Conservation (phyloP, 768 basidiomycete genomes). For the Trametes maxima region DNA sequence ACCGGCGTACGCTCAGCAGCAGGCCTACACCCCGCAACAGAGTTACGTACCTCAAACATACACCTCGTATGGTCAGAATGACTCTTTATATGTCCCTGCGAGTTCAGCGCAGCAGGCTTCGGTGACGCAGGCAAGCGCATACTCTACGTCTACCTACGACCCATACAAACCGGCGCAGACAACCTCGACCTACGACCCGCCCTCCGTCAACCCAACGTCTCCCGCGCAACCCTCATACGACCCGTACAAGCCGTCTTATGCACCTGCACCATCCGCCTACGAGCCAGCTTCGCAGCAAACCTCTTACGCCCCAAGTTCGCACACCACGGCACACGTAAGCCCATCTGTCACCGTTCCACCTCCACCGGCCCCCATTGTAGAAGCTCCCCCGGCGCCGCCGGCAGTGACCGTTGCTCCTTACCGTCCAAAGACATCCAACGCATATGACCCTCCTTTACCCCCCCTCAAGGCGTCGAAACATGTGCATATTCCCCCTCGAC, state of each 20-base stretch:
- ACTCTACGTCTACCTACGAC: slow-evolving; percentile 30
- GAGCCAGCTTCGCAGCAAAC: slow-evolving; percentile 1
- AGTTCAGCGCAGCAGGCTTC: slow-evolving; percentile 21
- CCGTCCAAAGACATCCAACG: slow-evolving; percentile 67
- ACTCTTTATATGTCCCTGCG: slow-evolving; percentile 26
- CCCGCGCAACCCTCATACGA: slow-evolving; percentile 17
- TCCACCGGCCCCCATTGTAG: slow-evolving; percentile 20
- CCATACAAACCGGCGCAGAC: slow-evolving; percentile 29
- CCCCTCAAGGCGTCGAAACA: slow-evolving; percentile 45
- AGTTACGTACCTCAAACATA: slow-evolving; percentile 19
- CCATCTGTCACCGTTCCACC: slow-evolving; percentile 18
- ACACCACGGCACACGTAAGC: slow-evolving; percentile 1
- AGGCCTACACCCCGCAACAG: not conserved
- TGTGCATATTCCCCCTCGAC: slow-evolving; percentile 20
- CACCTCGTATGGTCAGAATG: slow-evolving; percentile 7
- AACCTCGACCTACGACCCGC: slow-evolving; percentile 28
- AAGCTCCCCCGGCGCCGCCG: slow-evolving; percentile 32
- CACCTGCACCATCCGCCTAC: not conserved
- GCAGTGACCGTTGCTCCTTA: slow-evolving; percentile 48
- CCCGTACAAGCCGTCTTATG: slow-evolving; percentile 22
- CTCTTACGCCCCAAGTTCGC: slow-evolving; percentile 5
- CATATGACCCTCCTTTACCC: slow-evolving; percentile 77
- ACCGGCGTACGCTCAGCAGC: slow-evolving; percentile 8
- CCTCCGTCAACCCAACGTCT: slow-evolving; percentile 29
- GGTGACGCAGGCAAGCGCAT: slow-evolving; percentile 23